Evolutionary conservation across 2,329 filamentous ascomycete genomes (phyloP), one percentile per base, ranked within the genome.

Genomic region (Scleromitrula shiraiana): DNA sequence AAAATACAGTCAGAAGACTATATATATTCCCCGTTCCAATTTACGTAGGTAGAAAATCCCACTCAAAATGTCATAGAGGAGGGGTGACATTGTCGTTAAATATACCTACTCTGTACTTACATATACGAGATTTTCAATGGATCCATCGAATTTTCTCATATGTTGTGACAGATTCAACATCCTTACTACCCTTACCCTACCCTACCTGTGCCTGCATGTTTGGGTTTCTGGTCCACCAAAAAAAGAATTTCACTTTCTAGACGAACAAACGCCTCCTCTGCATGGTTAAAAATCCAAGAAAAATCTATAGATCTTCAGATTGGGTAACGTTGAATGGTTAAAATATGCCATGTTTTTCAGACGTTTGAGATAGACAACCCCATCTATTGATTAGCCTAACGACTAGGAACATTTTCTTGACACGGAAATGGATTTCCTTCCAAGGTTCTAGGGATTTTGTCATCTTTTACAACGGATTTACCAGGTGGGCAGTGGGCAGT

Each of bases 151-250:
- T 29, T 35, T 40, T 23, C 19, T 47, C 45, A 47, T 19, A 38
- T 38, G 20, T 17, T n/a, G 22, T 27, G 33, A 23, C 9, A 17
- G n/a, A 27, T 5, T n/a, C n/a, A n/a, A n/a, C n/a, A n/a, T n/a
- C n/a, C n/a, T n/a, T n/a, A n/a, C n/a, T n/a, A n/a, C n/a, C n/a
- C n/a, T n/a, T n/a, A 26, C 7, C n/a, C 8, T 24, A 19, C 37
- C 38, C 22, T 33, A 24, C 42, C 17, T 14, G 37, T 41, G 22
- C 37, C 45, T 47, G 45, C 45, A 47, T 30, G 45, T 47, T 36
- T 47, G 19, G n/a, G 32, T n/a, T 5, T 30, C 24, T 26, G 7
- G 26, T 32, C 19, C 29, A 12, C 27, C 9, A 10, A 14, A 40
- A 47, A 26, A 33, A 41, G n/a, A 46, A 39, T 24, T 27, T 8